These are phyloP conservation scores for Aeschynomene evenia DNA, from an alignment of 306 rosid species.

Conservation along the genomic window DNA sequence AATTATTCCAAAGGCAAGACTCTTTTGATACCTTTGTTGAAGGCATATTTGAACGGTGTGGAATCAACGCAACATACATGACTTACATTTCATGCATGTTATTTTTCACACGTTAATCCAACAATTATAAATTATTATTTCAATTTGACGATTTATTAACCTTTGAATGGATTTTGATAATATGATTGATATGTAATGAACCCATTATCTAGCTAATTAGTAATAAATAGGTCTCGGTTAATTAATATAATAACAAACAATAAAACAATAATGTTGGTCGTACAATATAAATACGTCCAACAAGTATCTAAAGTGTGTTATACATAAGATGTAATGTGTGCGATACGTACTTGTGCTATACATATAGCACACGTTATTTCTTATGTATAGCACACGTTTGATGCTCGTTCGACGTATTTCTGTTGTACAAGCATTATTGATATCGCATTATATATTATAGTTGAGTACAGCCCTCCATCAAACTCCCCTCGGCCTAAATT, in stretches of 20 bases:
- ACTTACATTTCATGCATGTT: background rate
- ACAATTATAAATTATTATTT: background rate
- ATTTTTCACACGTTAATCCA: background rate
- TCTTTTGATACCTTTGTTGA: background rate
- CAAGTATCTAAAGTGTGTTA: no score
- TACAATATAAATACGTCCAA: no score
- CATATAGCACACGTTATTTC: no score
- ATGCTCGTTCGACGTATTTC: no score
- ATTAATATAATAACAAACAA: no score
- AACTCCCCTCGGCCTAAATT: background rate
- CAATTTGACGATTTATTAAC: background rate
- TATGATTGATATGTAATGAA: background rate
- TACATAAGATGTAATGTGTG: no score
- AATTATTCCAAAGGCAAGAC: background rate
- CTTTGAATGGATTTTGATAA: background rate
- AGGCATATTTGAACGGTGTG: background rate
- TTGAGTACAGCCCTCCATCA: conserved; percentile 7
- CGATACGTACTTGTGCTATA: no score
- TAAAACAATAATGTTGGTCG: no score
- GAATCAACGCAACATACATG: background rate
- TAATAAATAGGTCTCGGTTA: no score
- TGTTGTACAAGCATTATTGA: no score
- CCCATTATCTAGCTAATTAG: background rate
- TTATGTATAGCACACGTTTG: no score
- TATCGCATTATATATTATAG: no score